Base-by-base conservation (phyloP, 2,329 filamentous ascomycete genomes). In the Hymenoscyphus fraxineus region DNA sequence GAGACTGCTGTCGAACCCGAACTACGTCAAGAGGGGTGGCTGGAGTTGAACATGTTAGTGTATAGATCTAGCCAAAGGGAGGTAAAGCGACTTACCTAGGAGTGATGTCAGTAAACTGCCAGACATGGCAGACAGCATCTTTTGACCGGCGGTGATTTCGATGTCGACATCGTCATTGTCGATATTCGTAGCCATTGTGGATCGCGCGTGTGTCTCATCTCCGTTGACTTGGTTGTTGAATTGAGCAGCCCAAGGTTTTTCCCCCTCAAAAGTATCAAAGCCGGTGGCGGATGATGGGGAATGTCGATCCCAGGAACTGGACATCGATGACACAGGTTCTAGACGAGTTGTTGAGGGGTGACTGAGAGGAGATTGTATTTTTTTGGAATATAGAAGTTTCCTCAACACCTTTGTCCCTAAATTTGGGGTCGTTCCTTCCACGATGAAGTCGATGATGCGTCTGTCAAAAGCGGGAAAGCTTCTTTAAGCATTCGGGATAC, bases 21-120 rank as follows among this genome's bases (percentile, higher is more conserved):
- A 99, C 95, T 67, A 99, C 95, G 75, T 99, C 95, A 61, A 99
- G 88, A 58, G 95, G 95, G 5, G 95, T 99, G 39, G 96, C 94
- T 96, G 70, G 47, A 22, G 44, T 16, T 47, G 15, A 27, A 41
- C 31, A 51, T 27, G 19, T 64, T 22, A 63, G 47, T 57, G 63
- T 58, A 59, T 55, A 47, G 22, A 58, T 60, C 57, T 59, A 61
- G 9, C 65, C 38, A 55, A 35, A n/a, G n/a, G 6, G 27, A 38
- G 6, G 58, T 16, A 4, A 22, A n/a, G 51, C 12, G 35, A 58
- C 64, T 69, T 83, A 97, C 93, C 92, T 54, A 98, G 84, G 32
- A 98, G 78, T 22, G 93, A 95, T 9, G 94, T 98, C 68, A 98
- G 77, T 64, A 99, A 79, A 78, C 93, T 98, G 65, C 95, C 95